A percentile compares a stretch with the other conserved stretches of the same genome.
These are phyloP conservation scores for Papiliotrema nemorosa DNA, from an alignment of 1,284 basidiomycete species.

Conservation along the genomic window DNA sequence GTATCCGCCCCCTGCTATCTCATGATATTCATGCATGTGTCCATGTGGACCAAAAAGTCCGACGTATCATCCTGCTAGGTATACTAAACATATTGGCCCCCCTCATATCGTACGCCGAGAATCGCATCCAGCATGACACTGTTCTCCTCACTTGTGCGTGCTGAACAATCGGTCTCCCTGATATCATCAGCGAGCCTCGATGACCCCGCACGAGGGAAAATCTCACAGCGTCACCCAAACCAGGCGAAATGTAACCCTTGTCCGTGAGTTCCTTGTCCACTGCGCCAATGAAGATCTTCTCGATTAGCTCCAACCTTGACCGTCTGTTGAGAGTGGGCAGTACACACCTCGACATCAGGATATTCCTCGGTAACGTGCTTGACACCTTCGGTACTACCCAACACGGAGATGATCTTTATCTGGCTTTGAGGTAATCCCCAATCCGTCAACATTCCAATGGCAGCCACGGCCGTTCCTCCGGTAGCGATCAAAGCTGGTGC, in stretches of 20 bases:
- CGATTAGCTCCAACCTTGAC: neutral
- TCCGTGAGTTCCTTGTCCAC: constrained; percentile 69
- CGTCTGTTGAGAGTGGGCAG: neutral
- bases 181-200: neutral
- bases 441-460: constrained; percentile 74
- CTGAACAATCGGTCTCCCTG: constrained; percentile 29
- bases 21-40: too few species aligned
- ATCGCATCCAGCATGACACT: too few species aligned
- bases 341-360: constrained; percentile 73
- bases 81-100: too few species aligned
- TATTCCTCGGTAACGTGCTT: constrained; percentile 62
- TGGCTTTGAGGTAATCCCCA: constrained; percentile 68
- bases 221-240: constrained; percentile 79
- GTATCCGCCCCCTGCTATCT: too few species aligned
- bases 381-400: constrained; percentile 74
- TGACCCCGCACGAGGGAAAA: too few species aligned
- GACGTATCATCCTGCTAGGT: too few species aligned
- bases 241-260: constrained; percentile 75
- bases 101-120: too few species aligned
- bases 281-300: constrained; percentile 76
- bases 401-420: constrained; percentile 78
- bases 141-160: constrained; percentile 9
- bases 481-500: constrained; percentile 83
- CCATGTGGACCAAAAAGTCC: too few species aligned
- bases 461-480: constrained; percentile 86